A percentile compares a stretch with the other conserved stretches of the same genome.
Conservation (phyloP, 2,329 filamentous ascomycete species). For the Aureobasidium sp. region DNA sequence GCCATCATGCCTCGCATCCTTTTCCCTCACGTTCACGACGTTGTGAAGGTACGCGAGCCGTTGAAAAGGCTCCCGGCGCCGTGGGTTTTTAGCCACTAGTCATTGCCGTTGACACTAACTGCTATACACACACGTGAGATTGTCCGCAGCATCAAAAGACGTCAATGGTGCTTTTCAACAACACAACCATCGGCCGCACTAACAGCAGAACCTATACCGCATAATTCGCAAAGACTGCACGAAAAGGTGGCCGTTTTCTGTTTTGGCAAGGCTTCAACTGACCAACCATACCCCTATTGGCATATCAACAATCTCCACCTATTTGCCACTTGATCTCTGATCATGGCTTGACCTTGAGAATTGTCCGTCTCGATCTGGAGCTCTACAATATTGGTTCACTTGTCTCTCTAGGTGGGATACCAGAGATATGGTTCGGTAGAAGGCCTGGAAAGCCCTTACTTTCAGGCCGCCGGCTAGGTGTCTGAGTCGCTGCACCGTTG, state of each 20-base stretch:
- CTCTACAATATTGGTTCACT: background rate
- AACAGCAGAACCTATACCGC: background rate
- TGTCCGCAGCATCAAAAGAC: background rate
- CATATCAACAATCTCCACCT: background rate
- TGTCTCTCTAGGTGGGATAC: background rate
- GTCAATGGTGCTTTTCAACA: background rate
- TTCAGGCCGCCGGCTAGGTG: background rate
- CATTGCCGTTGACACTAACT: background rate
- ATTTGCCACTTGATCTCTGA: background rate
- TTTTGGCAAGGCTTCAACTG: background rate
- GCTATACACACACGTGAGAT: slow-evolving; percentile 13
- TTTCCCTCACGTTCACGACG: slow-evolving; percentile 3
- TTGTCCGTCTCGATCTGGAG: background rate
- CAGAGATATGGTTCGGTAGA: background rate
- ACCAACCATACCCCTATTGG: background rate
- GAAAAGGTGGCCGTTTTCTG: background rate
- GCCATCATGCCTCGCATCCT: background rate
- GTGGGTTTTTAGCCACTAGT: slow-evolving; percentile 1
- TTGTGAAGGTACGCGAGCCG: background rate
- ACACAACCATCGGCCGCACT: background rate
- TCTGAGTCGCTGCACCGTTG: slow-evolving; percentile 7
- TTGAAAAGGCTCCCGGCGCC: background rate
- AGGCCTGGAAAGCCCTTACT: slow-evolving; percentile 7
- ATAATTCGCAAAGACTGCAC: background rate
- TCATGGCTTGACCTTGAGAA: background rate